Percentiles rank a stretch among this genome's conserved stretches.
Conservation (phyloP, 495 filamentous ascomycete species). For the Xylaria flabelliformis region DNA sequence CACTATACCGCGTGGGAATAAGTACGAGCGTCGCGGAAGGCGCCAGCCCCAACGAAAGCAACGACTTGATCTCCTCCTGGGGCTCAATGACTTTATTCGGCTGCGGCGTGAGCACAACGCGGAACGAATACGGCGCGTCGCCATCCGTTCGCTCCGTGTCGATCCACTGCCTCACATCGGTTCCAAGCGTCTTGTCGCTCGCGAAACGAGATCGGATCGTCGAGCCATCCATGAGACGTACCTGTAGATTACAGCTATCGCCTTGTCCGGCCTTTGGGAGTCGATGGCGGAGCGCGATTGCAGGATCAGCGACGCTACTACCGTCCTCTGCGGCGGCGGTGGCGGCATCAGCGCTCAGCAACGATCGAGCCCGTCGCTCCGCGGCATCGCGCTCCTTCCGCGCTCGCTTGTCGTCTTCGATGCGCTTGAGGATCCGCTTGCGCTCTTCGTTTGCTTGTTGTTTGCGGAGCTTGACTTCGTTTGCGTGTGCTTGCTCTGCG, state of each 20-base stretch:
- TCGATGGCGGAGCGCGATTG: constrained; percentile 22
- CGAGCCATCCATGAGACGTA: constrained; percentile 84
- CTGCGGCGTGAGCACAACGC: constrained; percentile 78
- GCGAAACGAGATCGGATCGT: constrained; percentile 76
- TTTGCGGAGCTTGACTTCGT: constrained; percentile 56
- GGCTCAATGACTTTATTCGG: constrained; percentile 75
- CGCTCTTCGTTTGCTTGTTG: constrained; percentile 65
- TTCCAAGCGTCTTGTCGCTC: constrained; percentile 65
- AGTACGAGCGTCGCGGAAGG: constrained; percentile 86
- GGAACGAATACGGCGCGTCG: constrained; percentile 74
- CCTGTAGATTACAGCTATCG: constrained; percentile 70
- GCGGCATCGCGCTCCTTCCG: constrained; percentile 60
- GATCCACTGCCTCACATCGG: constrained; percentile 78
- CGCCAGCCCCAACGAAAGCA: constrained; percentile 70
- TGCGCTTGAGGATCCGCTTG: constrained; percentile 63
- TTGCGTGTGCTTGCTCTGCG: constrained; percentile 48
- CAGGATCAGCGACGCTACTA: background rate
- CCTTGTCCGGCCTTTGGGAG: constrained; percentile 29
- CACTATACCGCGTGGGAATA: constrained; percentile 68
- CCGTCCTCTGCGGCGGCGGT: background rate
- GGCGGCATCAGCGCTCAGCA: constrained; percentile 16
- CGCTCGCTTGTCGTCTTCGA: constrained; percentile 72
- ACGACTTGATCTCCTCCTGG: constrained; percentile 71
- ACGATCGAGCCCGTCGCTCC: constrained; percentile 48
- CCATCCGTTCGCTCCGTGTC: constrained; percentile 56